phyloP scores from a whole-genome alignment of 768 basidiomycete genomes.

The Hygrophoropsis aurantiaca region DNA sequence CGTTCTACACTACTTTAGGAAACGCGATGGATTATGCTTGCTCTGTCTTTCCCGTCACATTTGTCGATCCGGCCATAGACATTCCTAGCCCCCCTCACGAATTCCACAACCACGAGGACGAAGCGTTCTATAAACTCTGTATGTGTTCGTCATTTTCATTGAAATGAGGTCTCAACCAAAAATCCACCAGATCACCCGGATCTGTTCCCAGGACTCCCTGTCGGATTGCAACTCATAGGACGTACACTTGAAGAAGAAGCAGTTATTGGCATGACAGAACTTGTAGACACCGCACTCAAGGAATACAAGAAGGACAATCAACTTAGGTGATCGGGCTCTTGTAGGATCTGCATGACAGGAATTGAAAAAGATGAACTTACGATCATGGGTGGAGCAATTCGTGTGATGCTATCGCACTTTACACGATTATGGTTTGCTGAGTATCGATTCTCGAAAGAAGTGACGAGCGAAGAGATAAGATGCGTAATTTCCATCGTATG shows the following conservation, averaged over 20 bases:
- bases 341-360: no score
- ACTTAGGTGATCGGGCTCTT: no score
- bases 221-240: conserved; percentile 49
- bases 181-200: conserved; percentile 50
- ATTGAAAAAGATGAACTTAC: no score
- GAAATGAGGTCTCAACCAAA: neutral
- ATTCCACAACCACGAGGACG: conserved; percentile 44
- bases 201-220: conserved; percentile 43
- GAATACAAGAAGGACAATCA: conserved; percentile 4
- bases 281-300: conserved; percentile 40
- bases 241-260: conserved; percentile 52
- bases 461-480: no score
- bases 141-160: conserved; percentile 17
- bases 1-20: conserved; percentile 45
- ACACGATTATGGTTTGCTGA: no score
- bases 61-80: conserved; percentile 44
- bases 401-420: no score
- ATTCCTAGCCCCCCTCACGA: conserved; percentile 29
- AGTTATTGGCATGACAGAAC: conserved; percentile 47
- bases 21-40: conserved; percentile 49
- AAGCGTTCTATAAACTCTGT: conserved; percentile 46
- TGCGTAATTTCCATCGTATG: no score
- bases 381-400: no score
- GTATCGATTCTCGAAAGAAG: no score
- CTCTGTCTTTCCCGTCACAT: conserved; percentile 47